These are phyloP conservation scores for Aspergillus diversus DNA, from an alignment of 495 filamentous ascomycete species.

Conservation along the genomic window DNA sequence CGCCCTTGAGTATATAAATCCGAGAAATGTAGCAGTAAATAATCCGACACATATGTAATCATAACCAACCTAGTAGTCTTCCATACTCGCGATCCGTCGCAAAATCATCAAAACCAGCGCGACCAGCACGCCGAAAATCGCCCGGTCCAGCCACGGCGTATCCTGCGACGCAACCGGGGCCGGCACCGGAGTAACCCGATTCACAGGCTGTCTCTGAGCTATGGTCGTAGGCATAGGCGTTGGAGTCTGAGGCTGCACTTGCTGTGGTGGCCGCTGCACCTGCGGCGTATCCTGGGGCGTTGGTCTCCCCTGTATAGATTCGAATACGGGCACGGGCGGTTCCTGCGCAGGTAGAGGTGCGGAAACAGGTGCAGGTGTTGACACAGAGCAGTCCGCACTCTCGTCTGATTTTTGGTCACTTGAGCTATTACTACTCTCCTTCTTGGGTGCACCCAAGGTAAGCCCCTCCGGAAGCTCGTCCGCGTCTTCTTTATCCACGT, in stretches of 20 bases:
- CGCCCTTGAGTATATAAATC: too few relatives aligned
- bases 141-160: constrained; percentile 58
- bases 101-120: constrained; percentile 52
- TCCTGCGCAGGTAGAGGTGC: too few relatives aligned
- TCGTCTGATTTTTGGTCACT: not conserved
- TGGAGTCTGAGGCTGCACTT: not conserved
- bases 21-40: too few relatives aligned
- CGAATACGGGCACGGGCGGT: not conserved
- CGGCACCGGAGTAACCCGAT: not conserved
- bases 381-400: not conserved
- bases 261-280: not conserved
- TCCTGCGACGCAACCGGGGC: constrained; percentile 29
- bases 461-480: constrained; percentile 48
- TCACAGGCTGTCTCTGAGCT: not conserved
- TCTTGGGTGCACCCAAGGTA: constrained; percentile 49
- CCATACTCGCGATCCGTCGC: constrained; percentile 36
- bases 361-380: too few relatives aligned
- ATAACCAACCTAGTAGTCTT: constrained; percentile 26
- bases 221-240: constrained; percentile 16
- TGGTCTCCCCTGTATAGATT: not conserved
- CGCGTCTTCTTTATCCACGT: constrained; percentile 44
- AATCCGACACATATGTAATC: too few relatives aligned
- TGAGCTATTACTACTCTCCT: constrained; percentile 22
- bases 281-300: not conserved
- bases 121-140: constrained; percentile 56